Base-by-base conservation (phyloP, 176 grass and related monocot species). In the Musa acuminata region DNA sequence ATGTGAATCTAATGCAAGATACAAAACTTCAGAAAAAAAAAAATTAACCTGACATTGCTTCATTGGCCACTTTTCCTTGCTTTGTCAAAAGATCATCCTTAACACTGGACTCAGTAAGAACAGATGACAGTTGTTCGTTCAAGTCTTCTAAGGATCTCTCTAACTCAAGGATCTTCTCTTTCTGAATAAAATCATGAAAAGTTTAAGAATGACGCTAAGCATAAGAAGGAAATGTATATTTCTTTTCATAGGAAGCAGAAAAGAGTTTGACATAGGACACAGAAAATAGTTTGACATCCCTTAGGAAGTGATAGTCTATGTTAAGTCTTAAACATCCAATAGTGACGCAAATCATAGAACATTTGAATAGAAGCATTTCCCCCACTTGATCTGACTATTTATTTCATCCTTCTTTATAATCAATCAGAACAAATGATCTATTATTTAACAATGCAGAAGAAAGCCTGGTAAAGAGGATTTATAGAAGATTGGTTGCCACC, bases 21-120 rank as follows among this genome's bases (percentile, higher is more conserved):
- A 54, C 21, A 71, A 29, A 9, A 71, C 1, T 51, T 29, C 11
- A 11, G 58, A 67, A 51, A 49, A 52, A 9, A 0, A 74, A 74
- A 67, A 3, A 23, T 48, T 53, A 55, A 85, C 83, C 83, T 64
- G 65, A 12, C 76, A 80, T 58, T 21, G 83, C 72, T 77, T 85
- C 78, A 67, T 85, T 43, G 16, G 78, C 62, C 29, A 81, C 64
- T 64, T 80, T 81, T 55, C 24, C 63, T 80, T 85, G 83, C 75
- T 85, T 77, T 23, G 71, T 72, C 49, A 85, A 67, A 59, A 85
- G 78, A n/a, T 77, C 83, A 9, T 85, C 78, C 71, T 85, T 85
- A 76, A 53, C 83, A 53, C 72, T 67, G 3, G 78, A 85, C 29
- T 81, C 78, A 1, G 53, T 27, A 2, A 51, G 48, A 55, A 49